Conservation (phyloP, 805 yeast species). For the Spathaspora gorwiae region DNA sequence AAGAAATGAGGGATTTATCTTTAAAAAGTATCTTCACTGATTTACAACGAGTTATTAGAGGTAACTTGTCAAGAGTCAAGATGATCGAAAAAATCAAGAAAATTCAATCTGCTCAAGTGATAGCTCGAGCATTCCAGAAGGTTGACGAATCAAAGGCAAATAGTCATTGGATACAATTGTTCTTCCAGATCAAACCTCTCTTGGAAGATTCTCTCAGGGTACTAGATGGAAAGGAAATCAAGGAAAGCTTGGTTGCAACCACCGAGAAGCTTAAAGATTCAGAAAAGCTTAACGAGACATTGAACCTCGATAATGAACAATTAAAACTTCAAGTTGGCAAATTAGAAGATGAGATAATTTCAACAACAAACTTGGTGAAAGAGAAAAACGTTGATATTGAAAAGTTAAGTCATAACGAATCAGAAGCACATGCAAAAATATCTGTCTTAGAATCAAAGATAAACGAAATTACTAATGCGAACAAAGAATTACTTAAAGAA, state of each 20-base stretch:
- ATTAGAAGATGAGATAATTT: conserved; percentile 30
- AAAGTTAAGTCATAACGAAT: conserved; percentile 39
- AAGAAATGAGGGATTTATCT: conserved; percentile 65
- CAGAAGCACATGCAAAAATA: conserved; percentile 15
- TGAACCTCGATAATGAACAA: conserved; percentile 34
- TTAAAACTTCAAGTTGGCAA: conserved; percentile 31
- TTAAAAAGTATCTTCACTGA: conserved; percentile 50
- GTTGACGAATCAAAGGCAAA: conserved; percentile 42
- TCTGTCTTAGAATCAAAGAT: conserved; percentile 21
- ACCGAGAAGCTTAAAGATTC: conserved; percentile 40
- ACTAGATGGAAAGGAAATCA: conserved; percentile 51
- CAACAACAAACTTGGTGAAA: conserved; percentile 28
- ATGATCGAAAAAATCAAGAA: conserved; percentile 49
- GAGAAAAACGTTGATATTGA: conserved; percentile 46
- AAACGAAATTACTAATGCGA: conserved; percentile 17
- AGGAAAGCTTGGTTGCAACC: conserved; percentile 50
- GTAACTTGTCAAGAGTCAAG: conserved; percentile 50
- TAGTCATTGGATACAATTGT: conserved; percentile 79
- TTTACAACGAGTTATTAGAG: conserved; percentile 65
- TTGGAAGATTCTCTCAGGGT: conserved; percentile 60
- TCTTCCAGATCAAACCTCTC: conserved; percentile 69
- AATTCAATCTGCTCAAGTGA: conserved; percentile 64
- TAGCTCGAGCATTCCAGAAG: conserved; percentile 56
- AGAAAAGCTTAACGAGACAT: conserved; percentile 23
- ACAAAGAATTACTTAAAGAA: conserved; percentile 11